Conservation (phyloP, 164 flowering plant species). For the Nymphaea colorata region DNA sequence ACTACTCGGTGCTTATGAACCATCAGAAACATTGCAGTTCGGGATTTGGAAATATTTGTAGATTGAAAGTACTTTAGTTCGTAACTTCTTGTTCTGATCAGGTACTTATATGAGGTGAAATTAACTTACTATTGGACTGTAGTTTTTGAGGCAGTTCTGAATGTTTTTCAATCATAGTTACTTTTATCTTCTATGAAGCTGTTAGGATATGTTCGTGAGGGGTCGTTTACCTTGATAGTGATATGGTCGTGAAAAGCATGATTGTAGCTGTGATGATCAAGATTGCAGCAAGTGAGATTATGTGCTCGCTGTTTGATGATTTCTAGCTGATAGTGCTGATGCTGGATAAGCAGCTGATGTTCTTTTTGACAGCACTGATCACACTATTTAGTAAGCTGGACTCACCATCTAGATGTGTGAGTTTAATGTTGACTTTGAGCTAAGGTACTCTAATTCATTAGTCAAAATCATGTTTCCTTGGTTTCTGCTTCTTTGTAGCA, state of each 20-base stretch:
- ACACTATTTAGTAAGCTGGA: background rate
- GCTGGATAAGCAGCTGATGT: constrained; percentile 1
- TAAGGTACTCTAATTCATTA: background rate
- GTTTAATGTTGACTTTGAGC: background rate
- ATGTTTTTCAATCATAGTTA: background rate
- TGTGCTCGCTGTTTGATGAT: background rate
- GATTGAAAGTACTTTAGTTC: background rate
- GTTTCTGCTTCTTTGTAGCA: background rate
- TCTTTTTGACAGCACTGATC: background rate
- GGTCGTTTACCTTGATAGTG: constrained; percentile 40
- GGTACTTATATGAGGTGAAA: constrained; percentile 2
- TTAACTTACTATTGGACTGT: background rate
- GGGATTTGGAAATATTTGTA: background rate
- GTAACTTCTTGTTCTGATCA: background rate
- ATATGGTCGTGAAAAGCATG: constrained; percentile 27
- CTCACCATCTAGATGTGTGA: background rate
- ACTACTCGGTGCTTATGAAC: background rate
- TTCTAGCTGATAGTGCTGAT: background rate
- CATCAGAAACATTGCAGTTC: background rate
- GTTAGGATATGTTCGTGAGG: constrained; percentile 23
- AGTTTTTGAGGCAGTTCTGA: background rate
- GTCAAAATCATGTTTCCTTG: background rate
- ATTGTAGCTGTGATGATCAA: constrained; percentile 17
- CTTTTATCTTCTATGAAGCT: background rate
- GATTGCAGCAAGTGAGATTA: background rate